Conservation (phyloP, 108 stramenopile species). For the Skeletonema potamos region DNA sequence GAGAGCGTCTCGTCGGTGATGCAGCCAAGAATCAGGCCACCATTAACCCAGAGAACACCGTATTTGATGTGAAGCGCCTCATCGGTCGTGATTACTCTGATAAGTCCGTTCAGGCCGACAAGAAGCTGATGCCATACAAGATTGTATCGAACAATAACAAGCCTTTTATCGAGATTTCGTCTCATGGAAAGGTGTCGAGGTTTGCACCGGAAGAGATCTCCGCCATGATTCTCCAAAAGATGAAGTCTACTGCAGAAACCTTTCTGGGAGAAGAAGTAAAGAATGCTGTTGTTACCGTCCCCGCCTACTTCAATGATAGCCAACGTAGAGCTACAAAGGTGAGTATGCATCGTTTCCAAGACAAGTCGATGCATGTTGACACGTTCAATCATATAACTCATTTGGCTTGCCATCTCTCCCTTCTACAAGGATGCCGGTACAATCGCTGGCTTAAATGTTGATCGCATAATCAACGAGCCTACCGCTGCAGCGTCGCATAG, state of each 20-base stretch:
- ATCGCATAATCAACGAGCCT: conserved; percentile 87
- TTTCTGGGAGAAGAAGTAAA: conserved; percentile 67
- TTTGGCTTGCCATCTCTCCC: background rate
- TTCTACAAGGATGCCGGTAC: conserved; percentile 60
- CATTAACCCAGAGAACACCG: conserved; percentile 74
- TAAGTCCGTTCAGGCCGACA: conserved; percentile 80
- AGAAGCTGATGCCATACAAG: conserved; percentile 78
- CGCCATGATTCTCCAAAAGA: conserved; percentile 80
- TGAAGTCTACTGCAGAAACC: conserved; percentile 75
- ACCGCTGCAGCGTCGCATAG: conserved; percentile 84
- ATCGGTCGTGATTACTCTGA: conserved; percentile 72
- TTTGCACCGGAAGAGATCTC: conserved; percentile 82
- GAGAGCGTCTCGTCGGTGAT: conserved; percentile 76
- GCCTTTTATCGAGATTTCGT: conserved; percentile 78
- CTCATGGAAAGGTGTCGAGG: conserved; percentile 58
- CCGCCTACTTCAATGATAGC: conserved; percentile 90
- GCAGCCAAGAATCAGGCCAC: conserved; percentile 83
- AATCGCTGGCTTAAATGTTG: conserved; percentile 71
- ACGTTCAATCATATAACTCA: background rate
- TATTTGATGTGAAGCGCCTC: conserved; percentile 85
- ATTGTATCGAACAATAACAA: conserved; percentile 79
- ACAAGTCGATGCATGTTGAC: background rate
- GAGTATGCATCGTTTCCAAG: background rate
- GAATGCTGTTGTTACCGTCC: conserved; percentile 85
- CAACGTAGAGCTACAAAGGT: conserved; percentile 88